Evolutionary conservation across 2,329 filamentous ascomycete species (phyloP).

Genomic region (Fusarium sp.): DNA sequence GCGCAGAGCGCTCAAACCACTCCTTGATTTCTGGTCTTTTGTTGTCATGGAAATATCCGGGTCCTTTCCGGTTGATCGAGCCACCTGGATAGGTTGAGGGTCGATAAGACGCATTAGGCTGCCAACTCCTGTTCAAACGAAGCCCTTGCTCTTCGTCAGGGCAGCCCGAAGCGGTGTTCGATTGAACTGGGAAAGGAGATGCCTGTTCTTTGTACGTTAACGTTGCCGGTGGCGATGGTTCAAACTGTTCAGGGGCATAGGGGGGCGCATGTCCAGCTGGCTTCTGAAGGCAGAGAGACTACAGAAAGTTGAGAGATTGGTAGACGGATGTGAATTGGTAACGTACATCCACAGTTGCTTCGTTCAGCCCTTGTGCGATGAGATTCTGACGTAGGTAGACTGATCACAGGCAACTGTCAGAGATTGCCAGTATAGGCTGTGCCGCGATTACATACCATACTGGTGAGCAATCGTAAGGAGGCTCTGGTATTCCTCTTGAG

Average conservation of each 20-base stretch:
- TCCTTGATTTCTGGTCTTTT: not conserved
- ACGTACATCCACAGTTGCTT: conserved; percentile 59
- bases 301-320: not conserved
- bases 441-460: conserved; percentile 59
- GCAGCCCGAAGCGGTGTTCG: not conserved
- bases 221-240: not conserved
- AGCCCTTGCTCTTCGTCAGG: not conserved
- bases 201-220: not conserved
- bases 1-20: conserved; percentile 51
- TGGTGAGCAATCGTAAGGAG: conserved; percentile 64
- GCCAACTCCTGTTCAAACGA: not conserved
- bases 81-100: not conserved
- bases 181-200: not conserved
- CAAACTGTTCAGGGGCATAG: not conserved
- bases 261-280: not conserved
- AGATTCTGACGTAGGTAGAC: conserved; percentile 55
- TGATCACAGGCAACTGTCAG: conserved; percentile 14
- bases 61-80: not conserved
- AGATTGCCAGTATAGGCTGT: not conserved
- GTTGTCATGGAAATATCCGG: not conserved
- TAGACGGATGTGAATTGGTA: not conserved
- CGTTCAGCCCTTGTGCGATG: conserved; percentile 58
- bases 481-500: conserved; percentile 69
- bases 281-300: conserved; percentile 23
- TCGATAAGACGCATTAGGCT: not conserved